A percentile compares a stretch with the other conserved stretches of the same genome.
These are phyloP conservation scores for Comarum palustre DNA, from an alignment of 306 rosid genomes.

Conservation along the genomic window DNA sequence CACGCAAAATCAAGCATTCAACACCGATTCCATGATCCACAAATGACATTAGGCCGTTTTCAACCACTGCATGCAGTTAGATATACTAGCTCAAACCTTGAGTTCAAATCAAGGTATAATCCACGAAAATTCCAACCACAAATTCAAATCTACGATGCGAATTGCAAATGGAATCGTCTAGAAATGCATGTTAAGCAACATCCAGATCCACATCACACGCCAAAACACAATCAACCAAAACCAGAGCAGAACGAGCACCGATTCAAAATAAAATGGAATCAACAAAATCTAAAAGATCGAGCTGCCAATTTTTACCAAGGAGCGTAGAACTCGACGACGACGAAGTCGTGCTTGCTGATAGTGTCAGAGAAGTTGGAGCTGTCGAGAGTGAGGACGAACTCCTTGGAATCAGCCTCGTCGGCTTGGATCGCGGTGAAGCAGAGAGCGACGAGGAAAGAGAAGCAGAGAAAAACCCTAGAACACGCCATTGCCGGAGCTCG, in stretches of 20 bases:
- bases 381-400: constrained; percentile 77
- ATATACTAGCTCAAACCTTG: neutral
- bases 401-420: constrained; percentile 57
- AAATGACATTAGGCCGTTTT: no score
- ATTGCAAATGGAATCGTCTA: neutral
- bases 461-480: constrained; percentile 36
- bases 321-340: constrained; percentile 92
- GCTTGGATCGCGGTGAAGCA: constrained; percentile 39
- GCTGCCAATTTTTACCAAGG: constrained; percentile 48
- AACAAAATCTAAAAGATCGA: neutral
- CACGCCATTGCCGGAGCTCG: constrained; percentile 43
- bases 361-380: constrained; percentile 73
- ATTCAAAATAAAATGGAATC: neutral
- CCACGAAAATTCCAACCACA: neutral
- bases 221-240: constrained; percentile 1
- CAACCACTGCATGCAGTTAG: constrained; percentile 21
- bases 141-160: neutral
- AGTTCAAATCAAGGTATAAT: neutral
- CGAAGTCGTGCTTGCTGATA: constrained; percentile 66
- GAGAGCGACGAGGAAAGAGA: constrained; percentile 28
- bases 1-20: neutral
- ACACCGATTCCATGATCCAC: neutral
- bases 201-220: constrained; percentile 28
- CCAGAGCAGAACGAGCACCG: neutral
- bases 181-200: constrained; percentile 12